Percentiles rank a stretch among this genome's conserved stretches.
These are phyloP conservation scores for Melastoma malabathricum DNA, from an alignment of 345 rosid species.

Conservation along the genomic window DNA sequence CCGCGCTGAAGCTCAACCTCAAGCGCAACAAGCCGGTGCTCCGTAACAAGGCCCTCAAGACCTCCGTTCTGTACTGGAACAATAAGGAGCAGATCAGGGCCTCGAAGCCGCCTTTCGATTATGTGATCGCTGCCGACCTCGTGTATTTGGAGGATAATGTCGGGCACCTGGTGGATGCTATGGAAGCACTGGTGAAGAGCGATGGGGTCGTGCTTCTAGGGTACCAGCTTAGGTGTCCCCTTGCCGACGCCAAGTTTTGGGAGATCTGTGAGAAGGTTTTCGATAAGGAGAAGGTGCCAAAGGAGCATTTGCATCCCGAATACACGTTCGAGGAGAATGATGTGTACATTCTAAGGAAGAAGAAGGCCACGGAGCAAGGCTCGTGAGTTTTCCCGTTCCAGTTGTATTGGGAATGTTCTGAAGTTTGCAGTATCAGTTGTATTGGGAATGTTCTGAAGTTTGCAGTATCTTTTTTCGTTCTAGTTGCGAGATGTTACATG, in stretches of 20 bases:
- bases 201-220: slow-evolving; percentile 67
- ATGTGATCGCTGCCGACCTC: slow-evolving; percentile 78
- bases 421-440: too few relatives aligned
- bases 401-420: background rate
- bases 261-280: slow-evolving; percentile 53
- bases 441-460: too few relatives aligned
- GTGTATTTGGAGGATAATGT: slow-evolving; percentile 75
- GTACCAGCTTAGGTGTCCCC: slow-evolving; percentile 80
- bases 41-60: slow-evolving; percentile 35
- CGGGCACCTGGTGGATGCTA: slow-evolving; percentile 44
- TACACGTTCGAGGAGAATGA: slow-evolving; percentile 72
- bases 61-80: slow-evolving; percentile 58
- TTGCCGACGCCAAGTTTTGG: slow-evolving; percentile 78
- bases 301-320: slow-evolving; percentile 72
- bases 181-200: slow-evolving; percentile 53
- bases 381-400: slow-evolving; percentile 1
- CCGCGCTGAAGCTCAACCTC: slow-evolving; percentile 81
- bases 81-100: slow-evolving; percentile 45
- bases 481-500: too few relatives aligned
- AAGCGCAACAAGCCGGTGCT: slow-evolving; percentile 71
- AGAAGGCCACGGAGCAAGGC: slow-evolving; percentile 9
- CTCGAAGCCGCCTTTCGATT: slow-evolving; percentile 61
- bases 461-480: too few relatives aligned
- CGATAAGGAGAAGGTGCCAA: slow-evolving; percentile 60
- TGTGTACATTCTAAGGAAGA: slow-evolving; percentile 66